These are phyloP conservation scores for Nemania sp. DNA, from an alignment of 2,329 filamentous ascomycete genomes.

Conservation along the genomic window DNA sequence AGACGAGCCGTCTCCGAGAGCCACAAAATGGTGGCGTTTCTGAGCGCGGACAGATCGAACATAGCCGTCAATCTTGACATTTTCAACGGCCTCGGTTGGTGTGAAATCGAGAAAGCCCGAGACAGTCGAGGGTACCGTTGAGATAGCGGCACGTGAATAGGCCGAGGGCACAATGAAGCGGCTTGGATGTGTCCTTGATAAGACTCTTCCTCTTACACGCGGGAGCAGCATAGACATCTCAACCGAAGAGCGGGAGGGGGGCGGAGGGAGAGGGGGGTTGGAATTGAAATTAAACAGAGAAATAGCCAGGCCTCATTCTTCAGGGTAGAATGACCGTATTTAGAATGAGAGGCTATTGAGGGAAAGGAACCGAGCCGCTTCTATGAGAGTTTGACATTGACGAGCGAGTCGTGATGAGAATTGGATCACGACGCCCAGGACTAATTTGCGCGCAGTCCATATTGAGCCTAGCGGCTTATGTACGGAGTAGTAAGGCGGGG, in stretches of 20 bases:
- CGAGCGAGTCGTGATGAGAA: conserved; percentile 6
- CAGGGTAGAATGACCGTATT: background rate
- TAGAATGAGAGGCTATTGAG: background rate
- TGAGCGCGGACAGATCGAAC: conserved; percentile 84
- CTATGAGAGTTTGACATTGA: conserved; percentile 1
- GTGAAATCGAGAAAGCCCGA: conserved; percentile 61
- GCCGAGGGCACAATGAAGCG: background rate
- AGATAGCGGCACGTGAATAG: conserved; percentile 32
- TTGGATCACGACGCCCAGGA: background rate
- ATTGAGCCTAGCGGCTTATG: no score
- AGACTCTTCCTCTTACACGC: conserved; percentile 33
- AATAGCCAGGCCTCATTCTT: conserved; percentile 4
- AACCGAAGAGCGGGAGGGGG: conserved; percentile 8
- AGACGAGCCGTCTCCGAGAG: conserved; percentile 86
- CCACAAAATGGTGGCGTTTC: conserved; percentile 81
- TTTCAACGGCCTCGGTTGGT: conserved; percentile 48
- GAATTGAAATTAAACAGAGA: background rate
- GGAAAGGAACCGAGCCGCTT: background rate
- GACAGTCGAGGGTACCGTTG: conserved; percentile 50
- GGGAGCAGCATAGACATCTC: conserved; percentile 33
- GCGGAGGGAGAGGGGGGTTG: no score
- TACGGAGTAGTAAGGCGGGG: no score
- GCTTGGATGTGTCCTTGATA: conserved; percentile 23
- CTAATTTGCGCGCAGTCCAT: no score
- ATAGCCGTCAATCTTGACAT: conserved; percentile 73